A percentile compares a stretch with the other conserved stretches of the same genome.
These are phyloP conservation scores for Xylariaceae sp. DNA, from an alignment of 2,329 filamentous ascomycete species.

Conservation along the genomic window DNA sequence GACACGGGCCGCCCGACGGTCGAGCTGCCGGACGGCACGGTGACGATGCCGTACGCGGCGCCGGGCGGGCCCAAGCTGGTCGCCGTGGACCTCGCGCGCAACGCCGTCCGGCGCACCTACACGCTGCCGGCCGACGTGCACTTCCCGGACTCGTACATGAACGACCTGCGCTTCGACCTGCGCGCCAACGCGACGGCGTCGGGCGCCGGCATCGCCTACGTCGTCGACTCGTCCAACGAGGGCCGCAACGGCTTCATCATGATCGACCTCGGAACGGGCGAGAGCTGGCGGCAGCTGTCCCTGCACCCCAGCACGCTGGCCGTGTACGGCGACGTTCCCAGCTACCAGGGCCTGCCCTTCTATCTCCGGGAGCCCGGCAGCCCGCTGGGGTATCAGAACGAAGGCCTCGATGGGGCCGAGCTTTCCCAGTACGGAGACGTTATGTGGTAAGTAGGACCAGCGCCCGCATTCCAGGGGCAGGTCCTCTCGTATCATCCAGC, in stretches of 20 bases:
- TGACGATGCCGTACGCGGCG: conserved; percentile 34
- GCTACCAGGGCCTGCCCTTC: conserved; percentile 26
- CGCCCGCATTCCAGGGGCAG: too few species aligned
- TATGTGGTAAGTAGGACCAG: too few species aligned
- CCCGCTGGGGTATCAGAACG: conserved; percentile 20
- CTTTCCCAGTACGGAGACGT: conserved; percentile 21
- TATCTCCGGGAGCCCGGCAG: conserved; percentile 19
- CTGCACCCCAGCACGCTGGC: conserved; percentile 22
- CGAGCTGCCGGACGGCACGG: conserved; percentile 26
- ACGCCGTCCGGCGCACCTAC: conserved; percentile 29
- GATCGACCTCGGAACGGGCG: conserved; percentile 32
- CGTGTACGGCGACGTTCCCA: conserved; percentile 22
- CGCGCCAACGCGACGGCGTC: conserved; percentile 29
- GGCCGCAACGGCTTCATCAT: conserved; percentile 39
- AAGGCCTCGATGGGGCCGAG: conserved; percentile 26
- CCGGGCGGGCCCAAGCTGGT: conserved; percentile 38
- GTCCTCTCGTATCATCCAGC: too few species aligned
- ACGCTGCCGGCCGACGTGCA: conserved; percentile 34
- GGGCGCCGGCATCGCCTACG: conserved; percentile 34
- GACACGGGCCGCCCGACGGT: conserved; percentile 37
- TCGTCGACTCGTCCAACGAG: conserved; percentile 37
- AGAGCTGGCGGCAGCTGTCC: conserved; percentile 31
- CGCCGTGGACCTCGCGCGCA: conserved; percentile 31
- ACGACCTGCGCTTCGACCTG: conserved; percentile 39
- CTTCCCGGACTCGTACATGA: conserved; percentile 38